These are phyloP conservation scores for Cyclotella baltica DNA, from an alignment of 108 stramenopile genomes.

Conservation along the genomic window DNA sequence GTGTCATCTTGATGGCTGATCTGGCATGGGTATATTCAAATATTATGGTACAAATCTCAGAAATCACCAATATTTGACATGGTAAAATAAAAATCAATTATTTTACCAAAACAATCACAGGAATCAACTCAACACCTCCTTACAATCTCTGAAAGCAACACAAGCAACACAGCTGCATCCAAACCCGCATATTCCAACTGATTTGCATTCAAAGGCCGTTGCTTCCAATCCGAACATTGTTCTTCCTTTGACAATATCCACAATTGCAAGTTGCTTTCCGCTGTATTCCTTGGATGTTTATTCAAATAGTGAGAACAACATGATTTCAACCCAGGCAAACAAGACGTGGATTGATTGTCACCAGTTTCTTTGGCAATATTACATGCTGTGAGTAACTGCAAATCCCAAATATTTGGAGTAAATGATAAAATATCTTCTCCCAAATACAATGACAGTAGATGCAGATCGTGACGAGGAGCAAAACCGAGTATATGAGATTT, in stretches of 20 bases:
- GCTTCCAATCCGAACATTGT: constrained; percentile 55
- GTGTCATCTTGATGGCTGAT: no score
- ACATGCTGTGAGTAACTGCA: constrained; percentile 43
- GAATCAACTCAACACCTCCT: constrained; percentile 14
- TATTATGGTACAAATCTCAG: no score
- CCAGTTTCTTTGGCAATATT: constrained; percentile 29
- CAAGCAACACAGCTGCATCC: constrained; percentile 47
- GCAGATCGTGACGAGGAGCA: constrained; percentile 39
- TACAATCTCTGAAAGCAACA: constrained; percentile 37
- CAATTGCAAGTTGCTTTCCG: background rate
- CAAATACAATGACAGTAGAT: constrained; percentile 33
- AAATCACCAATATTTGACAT: no score
- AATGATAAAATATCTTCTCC: constrained; percentile 40
- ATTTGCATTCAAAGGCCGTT: constrained; percentile 38
- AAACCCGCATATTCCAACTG: constrained; percentile 50
- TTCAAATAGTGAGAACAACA: constrained; percentile 38
- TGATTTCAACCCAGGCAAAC: constrained; percentile 45
- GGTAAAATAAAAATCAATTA: no score
- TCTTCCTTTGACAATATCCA: constrained; percentile 56
- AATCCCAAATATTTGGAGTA: constrained; percentile 24
- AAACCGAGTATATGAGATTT: constrained; percentile 39
- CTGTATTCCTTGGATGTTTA: background rate
- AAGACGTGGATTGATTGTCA: background rate
- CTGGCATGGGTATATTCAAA: no score
- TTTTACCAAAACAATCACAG: no score